Evolutionary conservation across 768 basidiomycete genomes (phyloP), one percentile per base, ranked within the genome.

Genomic region (Trametes villosa): DNA sequence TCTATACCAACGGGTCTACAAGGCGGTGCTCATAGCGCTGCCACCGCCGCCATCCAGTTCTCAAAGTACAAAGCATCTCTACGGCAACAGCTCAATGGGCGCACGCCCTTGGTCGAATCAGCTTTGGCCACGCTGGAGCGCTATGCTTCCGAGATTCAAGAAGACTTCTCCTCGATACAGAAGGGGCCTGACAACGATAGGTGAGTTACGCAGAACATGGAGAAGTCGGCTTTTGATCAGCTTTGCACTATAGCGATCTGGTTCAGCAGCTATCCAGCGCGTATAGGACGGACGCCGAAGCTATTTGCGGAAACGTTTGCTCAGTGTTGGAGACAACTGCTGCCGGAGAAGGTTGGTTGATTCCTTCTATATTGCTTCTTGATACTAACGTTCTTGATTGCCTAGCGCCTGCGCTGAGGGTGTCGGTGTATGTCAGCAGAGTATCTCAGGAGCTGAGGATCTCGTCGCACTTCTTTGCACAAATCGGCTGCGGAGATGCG

Each of bases 81-180:
- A 34, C 84, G 79, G 56, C 81, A 81, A 44, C 89, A 88, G 62
- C 75, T 93, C n/a, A 65, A 80, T 22, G 85, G 86, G 20, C 83
- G 91, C 38, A 88, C 88, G 12, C 77, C 83, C 1, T 71, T 84
- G 42, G 73, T 93, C 27, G 80, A 91, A 58, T 75, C 78, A 22
- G 79, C 89, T 13, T 70, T 94, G 59, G 73, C 71, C 9, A 78
- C 75, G 2, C 74, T 92, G 12, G 92, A 94, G 63, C 78, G 75
- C 31, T 83, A 83, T 65, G 86, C 88, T 15, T 68, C 76, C 44
- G 74, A 77, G 13, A 75, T 93, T 45, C 83, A 86, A 59, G 75
- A 80, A 20, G 91, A 94, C 70, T 74, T 92, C 2, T 75, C 74
- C 53, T 74, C 82, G 15, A 79, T 82, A 50, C 71, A 72, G 22